Percentiles rank a stretch among this genome's conserved stretches.
These are phyloP conservation scores for Volvox africanus DNA, from an alignment of 139 green algal genomes.

Conservation along the genomic window DNA sequence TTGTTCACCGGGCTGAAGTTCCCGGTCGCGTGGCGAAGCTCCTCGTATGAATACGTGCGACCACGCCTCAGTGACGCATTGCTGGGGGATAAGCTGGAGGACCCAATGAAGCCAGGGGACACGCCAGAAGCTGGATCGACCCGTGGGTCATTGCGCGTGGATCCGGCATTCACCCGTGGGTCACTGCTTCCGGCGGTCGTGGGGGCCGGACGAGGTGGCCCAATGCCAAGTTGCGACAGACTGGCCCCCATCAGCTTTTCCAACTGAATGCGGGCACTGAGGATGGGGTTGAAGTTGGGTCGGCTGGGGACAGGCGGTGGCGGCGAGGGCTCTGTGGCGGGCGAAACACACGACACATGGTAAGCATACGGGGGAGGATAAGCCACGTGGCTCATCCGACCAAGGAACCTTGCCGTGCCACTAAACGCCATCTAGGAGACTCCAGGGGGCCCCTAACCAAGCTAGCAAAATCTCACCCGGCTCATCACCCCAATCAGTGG, in stretches of 20 bases:
- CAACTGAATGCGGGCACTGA: constrained; percentile 32
- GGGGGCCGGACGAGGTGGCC: neutral
- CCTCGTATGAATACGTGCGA: constrained; percentile 1
- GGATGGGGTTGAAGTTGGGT: constrained; percentile 34
- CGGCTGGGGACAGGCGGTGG: neutral
- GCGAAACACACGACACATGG: too few species aligned
- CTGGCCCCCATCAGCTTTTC: constrained; percentile 32
- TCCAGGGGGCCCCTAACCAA: too few species aligned
- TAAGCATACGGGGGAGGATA: too few species aligned
- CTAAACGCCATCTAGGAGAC: too few species aligned
- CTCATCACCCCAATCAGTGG: constrained; percentile 24
- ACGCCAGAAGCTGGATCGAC: neutral
- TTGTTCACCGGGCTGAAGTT: constrained; percentile 54
- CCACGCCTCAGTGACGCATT: neutral
- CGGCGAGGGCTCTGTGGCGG: neutral
- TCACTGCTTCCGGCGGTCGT: neutral
- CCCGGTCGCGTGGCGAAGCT: constrained; percentile 28
- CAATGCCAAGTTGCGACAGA: neutral
- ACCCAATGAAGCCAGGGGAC: neutral
- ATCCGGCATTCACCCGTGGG: neutral
- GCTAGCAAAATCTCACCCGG: neutral
- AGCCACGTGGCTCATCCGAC: too few species aligned
- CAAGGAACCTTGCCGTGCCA: too few species aligned
- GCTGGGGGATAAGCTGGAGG: neutral
- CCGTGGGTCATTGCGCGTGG: neutral